Evolutionary conservation across 225 moss, liverwort and hornwort species (phyloP), one percentile per base, ranked within the genome.

Genomic region (Polytrichum commune): DNA sequence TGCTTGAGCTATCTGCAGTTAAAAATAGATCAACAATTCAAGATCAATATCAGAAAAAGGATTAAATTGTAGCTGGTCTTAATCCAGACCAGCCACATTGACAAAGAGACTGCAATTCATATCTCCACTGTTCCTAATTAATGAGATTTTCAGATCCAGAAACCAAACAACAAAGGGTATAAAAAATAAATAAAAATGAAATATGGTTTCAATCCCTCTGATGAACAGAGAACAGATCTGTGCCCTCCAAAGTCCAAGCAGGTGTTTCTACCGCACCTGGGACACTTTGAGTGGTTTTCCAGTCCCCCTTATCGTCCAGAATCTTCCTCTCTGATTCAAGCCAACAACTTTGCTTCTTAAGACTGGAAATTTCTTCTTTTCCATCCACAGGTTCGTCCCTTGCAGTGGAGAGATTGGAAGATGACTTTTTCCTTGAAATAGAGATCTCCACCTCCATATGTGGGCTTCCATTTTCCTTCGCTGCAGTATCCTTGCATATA

Each of bases 1-100:
- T 79, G 60, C 64, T 77, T 60, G 82, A 75, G 75, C 67, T 53
- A 75, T 75, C 86, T 86, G 82, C 77, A 75, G 60, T 46, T 16
- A 0, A 46, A 46, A 13, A 13, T 13, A 46, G 46, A 46, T 13
- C 46, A 46, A 46, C 46, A 46, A 46, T 46, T 46, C 0, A 0
- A 46, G 46, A 16, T 46, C 46, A 46, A 46, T 13, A 3, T 46
- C 16, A 46, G 46, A 46, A 46, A 38, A 16, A 46, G 13, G 46
- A 46, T 46, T 46, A 16, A 10, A 46, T 0, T 46, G 46, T 13
- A 46, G 13, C 46, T 46, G 46, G 8, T 10, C 30, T 7, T 19
- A 26, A 64, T 30, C 6, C 64, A 30, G 32, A 19, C 64, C 64
- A 30, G 32, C 8, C 19, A 28, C 29, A 28, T 20, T 64, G 7